phyloP scores from a whole-genome alignment of 2,329 filamentous ascomycete species.

The Apiospora marii region DNA sequence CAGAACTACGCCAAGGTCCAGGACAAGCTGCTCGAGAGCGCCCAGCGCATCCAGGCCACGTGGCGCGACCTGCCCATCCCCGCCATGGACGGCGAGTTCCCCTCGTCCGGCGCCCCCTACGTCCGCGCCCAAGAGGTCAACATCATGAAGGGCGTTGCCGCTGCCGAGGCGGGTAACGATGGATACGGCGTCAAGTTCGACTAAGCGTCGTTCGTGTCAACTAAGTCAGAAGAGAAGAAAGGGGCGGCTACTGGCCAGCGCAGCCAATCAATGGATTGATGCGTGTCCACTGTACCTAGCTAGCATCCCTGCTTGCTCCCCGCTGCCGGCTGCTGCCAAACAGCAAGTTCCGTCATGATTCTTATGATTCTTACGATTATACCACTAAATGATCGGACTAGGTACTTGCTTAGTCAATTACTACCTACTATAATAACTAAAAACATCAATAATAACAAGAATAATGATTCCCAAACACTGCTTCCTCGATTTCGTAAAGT shows the following conservation, averaged over 20 bases:
- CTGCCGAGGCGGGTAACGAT: background rate
- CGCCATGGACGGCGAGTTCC: constrained; percentile 37
- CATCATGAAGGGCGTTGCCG: background rate
- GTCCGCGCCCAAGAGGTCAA: constrained; percentile 33
- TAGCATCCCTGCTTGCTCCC: background rate
- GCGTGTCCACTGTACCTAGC: background rate
- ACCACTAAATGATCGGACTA: background rate
- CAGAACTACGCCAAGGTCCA: constrained; percentile 39
- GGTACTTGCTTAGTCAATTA: background rate
- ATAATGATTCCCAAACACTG: background rate
- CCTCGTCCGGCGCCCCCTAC: constrained; percentile 26
- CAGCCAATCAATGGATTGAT: background rate
- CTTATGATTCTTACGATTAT: background rate
- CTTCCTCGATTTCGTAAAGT: background rate
- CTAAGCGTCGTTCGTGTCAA: background rate
- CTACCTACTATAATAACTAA: background rate
- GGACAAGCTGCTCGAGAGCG: constrained; percentile 45
- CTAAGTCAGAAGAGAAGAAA: too few species aligned
- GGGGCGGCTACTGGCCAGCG: too few species aligned
- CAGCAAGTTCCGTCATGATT: background rate
- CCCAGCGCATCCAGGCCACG: constrained; percentile 41
- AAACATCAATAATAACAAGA: background rate
- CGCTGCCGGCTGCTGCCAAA: background rate
- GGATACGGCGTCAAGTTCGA: background rate
- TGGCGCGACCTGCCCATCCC: constrained; percentile 38